Evolutionary conservation across 1,139 yeast genomes (phyloP).

Genomic region (Candida albicans): DNA sequence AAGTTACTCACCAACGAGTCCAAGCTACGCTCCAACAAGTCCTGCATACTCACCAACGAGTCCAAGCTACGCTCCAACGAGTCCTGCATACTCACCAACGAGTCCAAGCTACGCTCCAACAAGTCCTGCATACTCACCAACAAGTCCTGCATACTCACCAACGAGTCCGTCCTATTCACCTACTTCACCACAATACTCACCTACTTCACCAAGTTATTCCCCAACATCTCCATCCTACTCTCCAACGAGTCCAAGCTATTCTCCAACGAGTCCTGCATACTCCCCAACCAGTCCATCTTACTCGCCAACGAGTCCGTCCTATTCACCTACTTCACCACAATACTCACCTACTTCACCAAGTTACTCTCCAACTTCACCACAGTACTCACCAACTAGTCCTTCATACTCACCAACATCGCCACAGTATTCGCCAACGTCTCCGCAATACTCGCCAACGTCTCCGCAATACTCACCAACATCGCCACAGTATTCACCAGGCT

Average conservation of each 20-base stretch:
- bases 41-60: slow-evolving; percentile 73
- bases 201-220: slow-evolving; percentile 61
- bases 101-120: slow-evolving; percentile 50
- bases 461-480: slow-evolving; percentile 74
- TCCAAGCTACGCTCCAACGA: slow-evolving; percentile 56
- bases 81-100: slow-evolving; percentile 68
- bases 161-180: slow-evolving; percentile 72
- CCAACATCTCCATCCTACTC: slow-evolving; percentile 73
- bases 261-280: slow-evolving; percentile 55
- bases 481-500: slow-evolving; percentile 65
- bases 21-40: slow-evolving; percentile 71
- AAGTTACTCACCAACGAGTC: slow-evolving; percentile 58
- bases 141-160: slow-evolving; percentile 67
- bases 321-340: slow-evolving; percentile 53
- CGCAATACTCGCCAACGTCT: slow-evolving; percentile 64
- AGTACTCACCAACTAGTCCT: slow-evolving; percentile 65
- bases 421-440: slow-evolving; percentile 75
- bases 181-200: slow-evolving; percentile 65
- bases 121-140: slow-evolving; percentile 52
- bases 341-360: slow-evolving; percentile 65
- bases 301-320: slow-evolving; percentile 65
- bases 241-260: slow-evolving; percentile 66
- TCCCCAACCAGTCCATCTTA: slow-evolving; percentile 70
- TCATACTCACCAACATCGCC: too few relatives aligned
- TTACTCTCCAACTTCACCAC: slow-evolving; percentile 52